Base-by-base conservation (phyloP, 805 yeast genomes). In the Sugiyamaella qingdaonensis region DNA sequence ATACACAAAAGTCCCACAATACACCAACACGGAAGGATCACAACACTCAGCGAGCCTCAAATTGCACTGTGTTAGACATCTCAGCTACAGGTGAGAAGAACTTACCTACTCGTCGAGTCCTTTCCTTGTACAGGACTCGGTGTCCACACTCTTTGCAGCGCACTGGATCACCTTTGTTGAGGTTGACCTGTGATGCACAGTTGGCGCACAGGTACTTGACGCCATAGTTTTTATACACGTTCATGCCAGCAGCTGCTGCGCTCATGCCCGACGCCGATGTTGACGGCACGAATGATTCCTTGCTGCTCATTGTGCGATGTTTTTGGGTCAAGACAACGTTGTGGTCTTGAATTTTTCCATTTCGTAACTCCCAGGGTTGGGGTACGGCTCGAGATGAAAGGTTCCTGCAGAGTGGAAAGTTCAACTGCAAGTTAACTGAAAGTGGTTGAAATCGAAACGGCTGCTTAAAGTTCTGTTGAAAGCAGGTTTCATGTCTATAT, bases 81-180 rank as follows among this genome's bases (percentile, higher is more conserved):
- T 46, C 43, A 10, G 10, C 44, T n/a, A 16, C 7, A n/a, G 13
- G 4, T 42, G 18, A 47, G 76, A 69, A 32, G 74, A 74, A 78
- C 71, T 75, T 79, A 54, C 80, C 95, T 95, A 92, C 88, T 77
- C 98, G 83, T 78, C 91, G 88, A 48, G 98, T 92, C 77, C 99
- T 86, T 57, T 97, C 96, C 77, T 94, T 94, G 77, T 92, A 88
- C 58, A 94, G 77, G 56, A 94, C 97, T 75, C 99, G 86, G 75
- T 94, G 98, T 58, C 99, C 99, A 73, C 99, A 94, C 63, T 91
- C 96, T 73, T 90, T 91, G 75, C 99, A 94, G 76, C 98, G 87
- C 59, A 94, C 96, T 31, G 98, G 96, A 70, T 94, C 99, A 62
- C 87, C 88, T 73, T 92, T 89, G 51, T 89, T 84, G 61, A 94